Base-by-base conservation (phyloP, 2,329 filamentous ascomycete species). In the Penicillium sp. region DNA sequence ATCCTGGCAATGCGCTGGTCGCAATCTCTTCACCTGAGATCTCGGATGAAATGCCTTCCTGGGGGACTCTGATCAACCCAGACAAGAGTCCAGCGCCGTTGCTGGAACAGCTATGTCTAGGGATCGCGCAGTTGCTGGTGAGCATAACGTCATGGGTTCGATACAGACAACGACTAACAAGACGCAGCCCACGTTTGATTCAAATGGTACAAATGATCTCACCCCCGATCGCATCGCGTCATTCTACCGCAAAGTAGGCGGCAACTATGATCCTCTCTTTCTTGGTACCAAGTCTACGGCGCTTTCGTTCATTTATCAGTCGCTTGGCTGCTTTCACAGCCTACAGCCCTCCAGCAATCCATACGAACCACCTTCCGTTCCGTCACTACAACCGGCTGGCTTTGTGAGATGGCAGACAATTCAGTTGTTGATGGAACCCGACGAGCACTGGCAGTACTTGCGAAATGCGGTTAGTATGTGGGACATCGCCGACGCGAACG, bases 401-500 rank as follows among this genome's bases (percentile, higher is more conserved):
- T 99, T 96, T 73, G 90, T 93, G 44, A 87, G 91, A 72, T 99
- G 93, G 93, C 89, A 96, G 78, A 91, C 90, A 0, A 90, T 98
- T 54, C 91, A 98, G 76, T 83, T 96, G 22, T 79, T 98, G 35
- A 83, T 98, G 1, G 90, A 88, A 1, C 95, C 95, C 0, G 89
- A 95, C 65, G 90, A 96, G 67, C 93, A 98, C 76, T 89, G 92
- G 1, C 86, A 86, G 0, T 93, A 92, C 66, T 75, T 99, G 24
- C 91, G 95, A 67, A 87, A 85, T 67, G 91, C 92, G 0, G 89
- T 96, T 3, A 83, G 83, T 59, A 81, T 89, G 61, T 97, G 92
- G 84, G 82, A 86, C 35, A 82, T 98, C 57, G 84, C 83, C 58
- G 86, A 96, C 67, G 89, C 89, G 0, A 91, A 80, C 11, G 83